phyloP scores from a whole-genome alignment of 495 filamentous ascomycete genomes.

The Aspergillus biplanus region DNA sequence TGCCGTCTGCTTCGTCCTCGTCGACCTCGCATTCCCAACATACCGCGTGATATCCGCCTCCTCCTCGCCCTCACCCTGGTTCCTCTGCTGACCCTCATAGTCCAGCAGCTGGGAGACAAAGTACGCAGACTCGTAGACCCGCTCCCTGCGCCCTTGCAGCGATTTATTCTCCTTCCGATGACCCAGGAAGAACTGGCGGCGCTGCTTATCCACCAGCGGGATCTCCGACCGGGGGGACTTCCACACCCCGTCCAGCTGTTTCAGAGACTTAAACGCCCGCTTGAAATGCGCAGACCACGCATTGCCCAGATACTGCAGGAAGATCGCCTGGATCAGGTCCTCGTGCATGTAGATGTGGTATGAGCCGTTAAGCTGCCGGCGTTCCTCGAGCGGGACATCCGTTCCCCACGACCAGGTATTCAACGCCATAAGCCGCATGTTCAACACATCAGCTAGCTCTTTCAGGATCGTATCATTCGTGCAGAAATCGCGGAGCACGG shows the following conservation, averaged over 20 bases:
- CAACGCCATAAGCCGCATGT: conserved; percentile 19
- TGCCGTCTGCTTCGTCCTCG: neutral
- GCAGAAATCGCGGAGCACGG: conserved; percentile 18
- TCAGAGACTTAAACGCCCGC: neutral
- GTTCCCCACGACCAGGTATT: conserved; percentile 21
- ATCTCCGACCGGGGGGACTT: conserved; percentile 14
- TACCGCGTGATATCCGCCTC: neutral
- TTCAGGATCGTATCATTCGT: conserved; percentile 16
- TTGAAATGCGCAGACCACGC: conserved; percentile 24
- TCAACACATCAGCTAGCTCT: conserved; percentile 21
- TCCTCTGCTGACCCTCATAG: conserved; percentile 3
- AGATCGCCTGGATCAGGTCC: conserved; percentile 25
- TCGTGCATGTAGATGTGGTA: conserved; percentile 24
- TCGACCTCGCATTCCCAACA: neutral
- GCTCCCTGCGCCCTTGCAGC: conserved; percentile 11
- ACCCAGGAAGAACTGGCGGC: conserved; percentile 18
- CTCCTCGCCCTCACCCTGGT: conserved; percentile 16
- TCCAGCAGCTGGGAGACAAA: conserved; percentile 22
- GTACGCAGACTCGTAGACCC: conserved; percentile 15
- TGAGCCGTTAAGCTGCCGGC: conserved; percentile 19
- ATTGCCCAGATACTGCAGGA: conserved; percentile 19
- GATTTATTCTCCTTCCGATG: neutral
- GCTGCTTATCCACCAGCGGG: conserved; percentile 19
- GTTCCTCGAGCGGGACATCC: conserved; percentile 16
- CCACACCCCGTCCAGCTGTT: conserved; percentile 7